Evolutionary conservation across 306 rosid species (phyloP).

Genomic region (Lathyrus sativus): DNA sequence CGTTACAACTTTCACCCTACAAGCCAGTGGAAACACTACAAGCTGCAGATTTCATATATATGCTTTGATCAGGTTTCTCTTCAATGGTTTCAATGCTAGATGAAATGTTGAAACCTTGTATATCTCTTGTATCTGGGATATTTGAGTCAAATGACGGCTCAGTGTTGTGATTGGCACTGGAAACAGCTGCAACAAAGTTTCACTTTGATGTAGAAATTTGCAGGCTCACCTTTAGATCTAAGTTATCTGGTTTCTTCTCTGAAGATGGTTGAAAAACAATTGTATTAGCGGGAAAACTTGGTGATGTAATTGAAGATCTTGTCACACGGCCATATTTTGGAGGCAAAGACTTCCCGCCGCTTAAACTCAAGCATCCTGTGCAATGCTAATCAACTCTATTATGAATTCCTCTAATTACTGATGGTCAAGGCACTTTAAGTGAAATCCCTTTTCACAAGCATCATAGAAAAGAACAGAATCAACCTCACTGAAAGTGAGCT

Average conservation of each 20-base stretch:
- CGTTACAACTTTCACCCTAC: constrained; percentile 48
- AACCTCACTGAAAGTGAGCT: constrained; percentile 76
- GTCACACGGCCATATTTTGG: constrained; percentile 99
- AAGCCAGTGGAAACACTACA: constrained; percentile 46
- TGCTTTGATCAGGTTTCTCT: constrained; percentile 53
- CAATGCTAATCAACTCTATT: constrained; percentile 98
- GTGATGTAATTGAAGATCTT: constrained; percentile 77
- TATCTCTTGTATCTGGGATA: too few relatives aligned
- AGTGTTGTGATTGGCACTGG: constrained; percentile 37
- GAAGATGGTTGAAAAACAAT: constrained; percentile 54
- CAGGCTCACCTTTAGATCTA: constrained; percentile 58
- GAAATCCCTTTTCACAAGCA: constrained; percentile 97
- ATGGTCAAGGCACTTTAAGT: constrained; percentile 74
- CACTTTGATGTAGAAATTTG: constrained; percentile 54
- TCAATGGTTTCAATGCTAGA: constrained; percentile 47
- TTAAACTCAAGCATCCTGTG: constrained; percentile 72
- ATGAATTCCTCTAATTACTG: constrained; percentile 80
- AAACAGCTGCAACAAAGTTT: constrained; percentile 49
- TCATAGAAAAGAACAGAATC: constrained; percentile 89
- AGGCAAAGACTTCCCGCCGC: constrained; percentile 93
- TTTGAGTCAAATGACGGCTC: too few relatives aligned
- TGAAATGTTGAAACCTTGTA: constrained; percentile 44
- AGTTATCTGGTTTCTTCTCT: constrained; percentile 63
- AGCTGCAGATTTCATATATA: constrained; percentile 45
- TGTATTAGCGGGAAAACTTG: constrained; percentile 55